phyloP scores from a whole-genome alignment of 352 stramenopile genomes.

The Phytophthora pseudosyringae region DNA sequence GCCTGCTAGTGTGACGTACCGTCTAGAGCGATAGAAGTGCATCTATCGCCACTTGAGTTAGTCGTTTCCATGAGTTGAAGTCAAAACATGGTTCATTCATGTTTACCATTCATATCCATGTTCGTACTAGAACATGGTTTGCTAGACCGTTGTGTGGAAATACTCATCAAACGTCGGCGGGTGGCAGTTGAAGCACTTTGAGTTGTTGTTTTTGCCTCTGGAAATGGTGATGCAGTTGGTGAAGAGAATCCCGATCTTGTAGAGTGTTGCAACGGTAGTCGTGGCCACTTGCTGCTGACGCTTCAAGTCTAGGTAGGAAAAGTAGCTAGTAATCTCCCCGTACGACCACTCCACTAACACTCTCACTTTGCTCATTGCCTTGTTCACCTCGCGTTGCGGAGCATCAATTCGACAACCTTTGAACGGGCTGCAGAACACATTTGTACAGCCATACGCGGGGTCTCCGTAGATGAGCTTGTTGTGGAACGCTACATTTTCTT shows the following conservation, averaged over 20 bases:
- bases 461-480: conserved; percentile 2
- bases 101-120: too few relatives aligned
- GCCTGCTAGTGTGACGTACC: too few relatives aligned
- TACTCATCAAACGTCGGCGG: not conserved
- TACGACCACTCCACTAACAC: conserved; percentile 11
- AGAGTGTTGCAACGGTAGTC: not conserved
- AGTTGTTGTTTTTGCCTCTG: conserved; percentile 6
- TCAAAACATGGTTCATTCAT: too few relatives aligned
- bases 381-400: not conserved
- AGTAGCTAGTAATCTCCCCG: not conserved
- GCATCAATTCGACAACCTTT: not conserved
- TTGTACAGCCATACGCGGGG: conserved; percentile 2
- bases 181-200: not conserved
- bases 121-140: too few relatives aligned
- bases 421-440: conserved; percentile 3
- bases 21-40: too few relatives aligned
- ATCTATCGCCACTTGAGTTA: too few relatives aligned
- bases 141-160: not conserved
- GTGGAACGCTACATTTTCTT: not conserved
- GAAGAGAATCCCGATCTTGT: not conserved
- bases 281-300: not conserved
- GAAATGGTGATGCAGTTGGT: conserved; percentile 9
- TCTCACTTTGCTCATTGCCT: not conserved
- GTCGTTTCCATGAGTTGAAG: too few relatives aligned
- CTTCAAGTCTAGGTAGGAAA: conserved; percentile 8